These are phyloP conservation scores for Nakazawaea pomicola DNA, from an alignment of 805 yeast genomes.

Conservation along the genomic window DNA sequence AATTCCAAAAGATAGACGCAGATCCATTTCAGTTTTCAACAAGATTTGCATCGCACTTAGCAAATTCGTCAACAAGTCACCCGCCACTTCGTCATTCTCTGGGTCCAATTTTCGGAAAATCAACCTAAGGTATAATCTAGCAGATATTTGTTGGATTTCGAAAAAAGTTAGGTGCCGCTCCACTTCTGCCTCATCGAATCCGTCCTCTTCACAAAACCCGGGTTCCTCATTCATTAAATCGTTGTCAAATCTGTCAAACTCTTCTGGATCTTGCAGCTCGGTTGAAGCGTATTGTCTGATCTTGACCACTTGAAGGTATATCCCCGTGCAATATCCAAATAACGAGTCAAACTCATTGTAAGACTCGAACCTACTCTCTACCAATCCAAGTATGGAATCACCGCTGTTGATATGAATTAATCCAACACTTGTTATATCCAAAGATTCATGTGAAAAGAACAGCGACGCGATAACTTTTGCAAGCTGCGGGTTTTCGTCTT, in stretches of 20 bases:
- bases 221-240: conserved; percentile 4
- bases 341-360: conserved; percentile 8
- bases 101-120: conserved; percentile 16
- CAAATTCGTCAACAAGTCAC: conserved; percentile 21
- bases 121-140: conserved; percentile 22
- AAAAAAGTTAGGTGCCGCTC: conserved; percentile 32
- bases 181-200: conserved; percentile 16
- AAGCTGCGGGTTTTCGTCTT: neutral
- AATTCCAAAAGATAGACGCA: conserved; percentile 32
- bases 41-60: conserved; percentile 25
- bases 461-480: conserved; percentile 1
- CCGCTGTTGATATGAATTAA: neutral
- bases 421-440: neutral
- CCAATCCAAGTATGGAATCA: neutral
- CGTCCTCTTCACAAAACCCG: neutral
- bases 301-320: conserved; percentile 1
- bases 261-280: neutral
- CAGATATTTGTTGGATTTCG: conserved; percentile 26
- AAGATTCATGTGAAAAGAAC: conserved; percentile 1
- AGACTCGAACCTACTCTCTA: neutral
- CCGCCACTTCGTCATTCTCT: conserved; percentile 23
- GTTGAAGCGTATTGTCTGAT: neutral
- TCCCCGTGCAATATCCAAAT: conserved; percentile 9
- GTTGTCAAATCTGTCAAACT: conserved; percentile 3
- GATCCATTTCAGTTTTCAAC: conserved; percentile 25